These are phyloP conservation scores for Trichosporon asahii DNA, from an alignment of 1,284 basidiomycete genomes.

Conservation along the genomic window DNA sequence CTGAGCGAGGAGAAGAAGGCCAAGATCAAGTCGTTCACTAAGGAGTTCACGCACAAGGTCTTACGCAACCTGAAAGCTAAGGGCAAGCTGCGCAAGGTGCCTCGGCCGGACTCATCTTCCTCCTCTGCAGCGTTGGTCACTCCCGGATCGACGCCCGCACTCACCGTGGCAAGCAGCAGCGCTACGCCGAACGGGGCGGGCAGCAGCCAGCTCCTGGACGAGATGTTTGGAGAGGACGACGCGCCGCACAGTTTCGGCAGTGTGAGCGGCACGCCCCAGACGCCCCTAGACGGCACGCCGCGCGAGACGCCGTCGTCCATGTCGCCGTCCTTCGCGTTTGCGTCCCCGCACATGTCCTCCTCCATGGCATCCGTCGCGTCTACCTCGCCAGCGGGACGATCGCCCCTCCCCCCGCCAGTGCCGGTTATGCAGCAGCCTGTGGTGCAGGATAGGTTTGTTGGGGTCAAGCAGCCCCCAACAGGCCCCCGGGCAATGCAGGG, in stretches of 20 bases:
- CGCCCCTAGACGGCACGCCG: conserved; percentile 11
- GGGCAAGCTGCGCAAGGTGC: conserved; percentile 34
- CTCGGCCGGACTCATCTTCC: conserved; percentile 1
- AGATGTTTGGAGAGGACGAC: conserved; percentile 27
- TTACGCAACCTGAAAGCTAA: conserved; percentile 47
- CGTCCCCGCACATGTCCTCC: neutral
- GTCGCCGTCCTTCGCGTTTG: neutral
- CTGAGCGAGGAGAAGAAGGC: conserved; percentile 78
- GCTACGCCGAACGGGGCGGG: conserved; percentile 1
- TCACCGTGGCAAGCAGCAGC: conserved; percentile 6
- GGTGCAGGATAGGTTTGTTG: conserved; percentile 16
- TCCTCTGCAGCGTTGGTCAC: neutral
- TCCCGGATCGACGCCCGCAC: conserved; percentile 8
- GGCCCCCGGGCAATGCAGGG: neutral
- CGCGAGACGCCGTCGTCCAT: neutral
- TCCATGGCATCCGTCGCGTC: neutral
- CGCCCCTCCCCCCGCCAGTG: neutral
- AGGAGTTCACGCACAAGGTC: conserved; percentile 65
- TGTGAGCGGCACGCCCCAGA: conserved; percentile 9
- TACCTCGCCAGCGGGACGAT: conserved; percentile 5
- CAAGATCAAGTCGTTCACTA: conserved; percentile 92
- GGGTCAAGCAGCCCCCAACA: conserved; percentile 1
- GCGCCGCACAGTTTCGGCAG: neutral
- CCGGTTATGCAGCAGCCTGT: conserved; percentile 4
- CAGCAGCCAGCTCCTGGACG: conserved; percentile 17